phyloP scores from a whole-genome alignment of 177 flowering plant genomes.

The Vitis hybrid region DNA sequence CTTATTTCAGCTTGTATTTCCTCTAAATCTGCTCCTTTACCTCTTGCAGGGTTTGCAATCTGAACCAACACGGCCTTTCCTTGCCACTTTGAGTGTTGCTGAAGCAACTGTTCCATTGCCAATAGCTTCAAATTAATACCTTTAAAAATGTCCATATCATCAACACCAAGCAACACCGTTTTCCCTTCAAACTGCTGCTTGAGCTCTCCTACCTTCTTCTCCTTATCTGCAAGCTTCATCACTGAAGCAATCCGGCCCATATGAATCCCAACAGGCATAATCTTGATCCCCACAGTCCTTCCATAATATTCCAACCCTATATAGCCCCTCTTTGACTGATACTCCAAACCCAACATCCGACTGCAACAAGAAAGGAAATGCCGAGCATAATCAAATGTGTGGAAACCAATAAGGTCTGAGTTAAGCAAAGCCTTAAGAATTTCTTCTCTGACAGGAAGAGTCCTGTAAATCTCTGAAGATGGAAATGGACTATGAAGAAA shows the following conservation, averaged over 20 bases:
- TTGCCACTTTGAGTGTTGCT: slow-evolving; percentile 49
- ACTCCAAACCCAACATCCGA: slow-evolving; percentile 72
- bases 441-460: slow-evolving; percentile 69
- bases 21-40: slow-evolving; percentile 50
- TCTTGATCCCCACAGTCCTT: slow-evolving; percentile 66
- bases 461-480: slow-evolving; percentile 67
- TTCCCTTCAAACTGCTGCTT: slow-evolving; percentile 56
- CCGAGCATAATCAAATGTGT: slow-evolving; percentile 76
- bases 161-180: slow-evolving; percentile 66
- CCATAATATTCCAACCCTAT: slow-evolving; percentile 73
- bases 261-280: slow-evolving; percentile 73
- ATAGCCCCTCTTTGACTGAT: slow-evolving; percentile 75
- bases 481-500: slow-evolving; percentile 80
- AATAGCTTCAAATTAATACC: slow-evolving; percentile 64
- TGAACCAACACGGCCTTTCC: slow-evolving; percentile 65
- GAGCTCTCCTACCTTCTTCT: slow-evolving; percentile 53
- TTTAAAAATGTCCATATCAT: slow-evolving; percentile 76
- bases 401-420: slow-evolving; percentile 70
- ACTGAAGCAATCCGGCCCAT: slow-evolving; percentile 65
- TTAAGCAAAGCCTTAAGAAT: slow-evolving; percentile 64
- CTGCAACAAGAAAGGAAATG: slow-evolving; percentile 84
- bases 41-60: slow-evolving; percentile 69
- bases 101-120: slow-evolving; percentile 66
- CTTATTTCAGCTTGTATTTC: slow-evolving; percentile 50
- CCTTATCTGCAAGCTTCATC: slow-evolving; percentile 49